phyloP scores from a whole-genome alignment of 805 yeast species.

The Jamesozyma piceae region DNA sequence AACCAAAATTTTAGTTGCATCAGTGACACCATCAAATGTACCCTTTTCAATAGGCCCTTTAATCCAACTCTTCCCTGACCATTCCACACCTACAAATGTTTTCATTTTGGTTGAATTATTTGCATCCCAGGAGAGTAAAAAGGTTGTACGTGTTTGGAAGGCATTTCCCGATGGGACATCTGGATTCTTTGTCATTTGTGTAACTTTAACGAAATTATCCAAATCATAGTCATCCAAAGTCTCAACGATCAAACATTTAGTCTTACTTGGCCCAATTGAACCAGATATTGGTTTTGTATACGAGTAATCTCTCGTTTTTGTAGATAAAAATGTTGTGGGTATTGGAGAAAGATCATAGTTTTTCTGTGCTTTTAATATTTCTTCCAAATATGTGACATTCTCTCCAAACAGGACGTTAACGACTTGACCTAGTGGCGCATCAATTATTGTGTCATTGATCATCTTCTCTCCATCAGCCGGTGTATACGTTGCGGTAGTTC shows the following conservation, averaged over 20 bases:
- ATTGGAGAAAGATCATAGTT: conserved; percentile 50
- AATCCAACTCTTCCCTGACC: conserved; percentile 75
- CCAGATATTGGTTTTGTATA: conserved; percentile 58
- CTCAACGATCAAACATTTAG: conserved; percentile 56
- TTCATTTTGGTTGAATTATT: conserved; percentile 44
- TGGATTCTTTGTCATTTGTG: conserved; percentile 58
- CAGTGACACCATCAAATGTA: conserved; percentile 62
- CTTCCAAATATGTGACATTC: conserved; percentile 37
- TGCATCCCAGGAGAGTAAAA: conserved; percentile 53
- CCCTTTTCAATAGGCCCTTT: conserved; percentile 69
- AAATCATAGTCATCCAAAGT: conserved; percentile 44
- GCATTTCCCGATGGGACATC: conserved; percentile 77
- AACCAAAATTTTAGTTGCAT: conserved; percentile 41
- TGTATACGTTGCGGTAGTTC: conserved; percentile 38
- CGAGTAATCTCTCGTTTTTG: conserved; percentile 39
- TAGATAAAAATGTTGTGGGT: conserved; percentile 30
- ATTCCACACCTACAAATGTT: conserved; percentile 49
- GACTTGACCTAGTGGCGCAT: conserved; percentile 60
- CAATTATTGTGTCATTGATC: conserved; percentile 42
- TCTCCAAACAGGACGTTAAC: conserved; percentile 54
- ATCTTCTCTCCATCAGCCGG: conserved; percentile 44
- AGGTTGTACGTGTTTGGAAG: conserved; percentile 51
- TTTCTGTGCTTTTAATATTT: conserved; percentile 48
- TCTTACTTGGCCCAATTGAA: conserved; percentile 70
- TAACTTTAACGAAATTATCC: conserved; percentile 38